phyloP scores from a whole-genome alignment of 805 yeast genomes.

The Wickerhamomyces hampshirensis region DNA sequence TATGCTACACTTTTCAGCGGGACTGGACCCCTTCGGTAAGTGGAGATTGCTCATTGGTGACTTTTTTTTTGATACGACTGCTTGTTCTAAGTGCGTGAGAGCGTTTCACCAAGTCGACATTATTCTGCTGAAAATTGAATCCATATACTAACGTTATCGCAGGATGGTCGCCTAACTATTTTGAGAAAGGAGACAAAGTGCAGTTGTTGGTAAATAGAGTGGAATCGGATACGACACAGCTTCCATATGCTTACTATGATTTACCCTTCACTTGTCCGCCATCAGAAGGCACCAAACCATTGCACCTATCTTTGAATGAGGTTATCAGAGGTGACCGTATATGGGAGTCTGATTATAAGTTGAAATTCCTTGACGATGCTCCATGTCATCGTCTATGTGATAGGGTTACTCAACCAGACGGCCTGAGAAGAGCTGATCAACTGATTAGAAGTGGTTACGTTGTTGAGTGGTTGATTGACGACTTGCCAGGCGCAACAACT shows the following conservation, averaged over 20 bases:
- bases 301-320: conserved; percentile 69
- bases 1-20: too few species aligned
- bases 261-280: conserved; percentile 81
- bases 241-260: conserved; percentile 73
- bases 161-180: conserved; percentile 36
- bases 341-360: conserved; percentile 67
- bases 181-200: conserved; percentile 52
- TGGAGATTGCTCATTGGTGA: too few species aligned
- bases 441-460: conserved; percentile 67
- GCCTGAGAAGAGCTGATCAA: conserved; percentile 50
- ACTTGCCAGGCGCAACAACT: conserved; percentile 84
- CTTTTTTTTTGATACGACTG: too few species aligned
- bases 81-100: too few species aligned
- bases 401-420: conserved; percentile 47
- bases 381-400: conserved; percentile 68
- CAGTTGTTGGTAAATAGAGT: conserved; percentile 72
- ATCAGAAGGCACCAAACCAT: conserved; percentile 44
- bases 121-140: too few species aligned
- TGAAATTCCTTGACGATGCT: conserved; percentile 58
- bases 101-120: too few species aligned
- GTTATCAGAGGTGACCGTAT: conserved; percentile 77
- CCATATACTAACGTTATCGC: conserved; percentile 3
- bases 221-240: conserved; percentile 70
- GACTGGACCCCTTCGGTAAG: too few species aligned
- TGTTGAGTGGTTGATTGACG: conserved; percentile 81